Evolutionary conservation across 768 basidiomycete genomes (phyloP).

Genomic region (Pulveroboletus sp.): DNA sequence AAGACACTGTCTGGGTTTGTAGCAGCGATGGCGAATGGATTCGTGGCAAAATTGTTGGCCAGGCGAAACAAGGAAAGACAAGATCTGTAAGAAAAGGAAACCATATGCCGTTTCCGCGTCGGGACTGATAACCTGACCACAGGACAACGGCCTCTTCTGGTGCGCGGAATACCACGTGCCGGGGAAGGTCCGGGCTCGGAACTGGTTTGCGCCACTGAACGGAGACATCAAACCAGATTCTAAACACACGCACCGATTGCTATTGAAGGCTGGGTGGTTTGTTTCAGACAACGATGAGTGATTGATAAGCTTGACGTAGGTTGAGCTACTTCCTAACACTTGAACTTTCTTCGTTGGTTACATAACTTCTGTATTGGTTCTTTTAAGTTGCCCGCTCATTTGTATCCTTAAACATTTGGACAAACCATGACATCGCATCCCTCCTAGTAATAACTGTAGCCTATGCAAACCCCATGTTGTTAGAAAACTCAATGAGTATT

Average conservation of each 20-base stretch:
- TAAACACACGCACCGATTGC: slow-evolving; percentile 41
- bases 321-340: neutral
- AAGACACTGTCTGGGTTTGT: slow-evolving; percentile 52
- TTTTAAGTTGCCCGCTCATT: neutral
- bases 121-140: slow-evolving; percentile 1
- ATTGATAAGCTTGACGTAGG: neutral
- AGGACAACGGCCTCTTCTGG: slow-evolving; percentile 55
- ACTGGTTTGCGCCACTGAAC: slow-evolving; percentile 61
- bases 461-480: too few species aligned
- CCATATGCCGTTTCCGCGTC: too few species aligned
- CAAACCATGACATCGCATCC: slow-evolving; percentile 3
- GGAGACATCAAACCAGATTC: slow-evolving; percentile 67
- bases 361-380: neutral
- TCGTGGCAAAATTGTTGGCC: slow-evolving; percentile 46
- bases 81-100: slow-evolving; percentile 42
- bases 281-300: slow-evolving; percentile 7
- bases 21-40: slow-evolving; percentile 51
- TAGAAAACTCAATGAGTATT: too few species aligned
- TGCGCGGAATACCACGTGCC: slow-evolving; percentile 44
- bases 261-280: slow-evolving; percentile 50
- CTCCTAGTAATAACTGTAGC: neutral
- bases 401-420: slow-evolving; percentile 1
- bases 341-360: neutral
- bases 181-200: slow-evolving; percentile 39
- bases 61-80: slow-evolving; percentile 43